Conservation (phyloP, 2,329 filamentous ascomycete genomes). For the Fusarium sp. region DNA sequence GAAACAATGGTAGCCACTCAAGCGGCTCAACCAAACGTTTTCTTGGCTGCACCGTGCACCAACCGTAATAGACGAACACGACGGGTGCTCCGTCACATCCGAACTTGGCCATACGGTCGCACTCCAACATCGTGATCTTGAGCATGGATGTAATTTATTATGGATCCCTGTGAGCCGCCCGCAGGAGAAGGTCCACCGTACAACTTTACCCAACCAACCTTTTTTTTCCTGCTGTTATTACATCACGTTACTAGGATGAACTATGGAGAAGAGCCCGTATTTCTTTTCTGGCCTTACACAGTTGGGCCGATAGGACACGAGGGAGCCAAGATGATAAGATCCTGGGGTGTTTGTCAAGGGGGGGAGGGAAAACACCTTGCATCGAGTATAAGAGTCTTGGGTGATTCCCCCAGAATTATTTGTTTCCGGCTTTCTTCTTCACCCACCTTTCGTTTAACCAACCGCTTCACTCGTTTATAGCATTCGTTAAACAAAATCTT, state of each 20-base stretch:
- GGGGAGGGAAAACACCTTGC: neutral
- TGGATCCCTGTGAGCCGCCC: conserved; percentile 7
- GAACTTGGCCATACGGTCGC: conserved; percentile 5
- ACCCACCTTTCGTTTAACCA: conserved; percentile 32
- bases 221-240: conserved; percentile 10
- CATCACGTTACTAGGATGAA: conserved; percentile 23
- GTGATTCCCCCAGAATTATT: neutral
- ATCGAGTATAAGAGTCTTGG: conserved; percentile 25
- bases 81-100: conserved; percentile 16
- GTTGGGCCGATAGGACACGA: conserved; percentile 24
- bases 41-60: neutral
- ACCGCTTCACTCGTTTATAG: conserved; percentile 24
- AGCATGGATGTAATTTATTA: conserved; percentile 8
- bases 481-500: conserved; percentile 11
- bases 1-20: neutral
- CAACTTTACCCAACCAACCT: conserved; percentile 11
- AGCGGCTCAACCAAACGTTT: neutral
- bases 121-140: conserved; percentile 18
- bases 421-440: conserved; percentile 1
- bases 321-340: conserved; percentile 5
- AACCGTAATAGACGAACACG: conserved; percentile 9
- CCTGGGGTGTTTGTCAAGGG: neutral
- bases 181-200: conserved; percentile 1
- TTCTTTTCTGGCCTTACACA: neutral
- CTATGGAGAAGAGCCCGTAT: conserved; percentile 34